phyloP scores from a whole-genome alignment of 257 asterid species.

The Solanum paucissectum region DNA sequence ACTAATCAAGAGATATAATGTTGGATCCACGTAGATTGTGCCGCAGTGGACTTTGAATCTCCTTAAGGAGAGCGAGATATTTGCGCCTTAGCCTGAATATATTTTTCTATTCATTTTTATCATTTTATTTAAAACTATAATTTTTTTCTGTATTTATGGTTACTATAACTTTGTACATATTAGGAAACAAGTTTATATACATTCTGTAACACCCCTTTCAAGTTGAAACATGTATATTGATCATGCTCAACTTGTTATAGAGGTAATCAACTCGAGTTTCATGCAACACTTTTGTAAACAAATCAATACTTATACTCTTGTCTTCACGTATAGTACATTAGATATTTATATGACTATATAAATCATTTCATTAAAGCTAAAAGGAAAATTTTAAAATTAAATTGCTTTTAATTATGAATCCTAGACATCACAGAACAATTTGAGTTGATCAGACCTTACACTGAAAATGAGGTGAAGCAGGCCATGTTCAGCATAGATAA shows the following conservation, averaged over 20 bases:
- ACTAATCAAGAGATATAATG: background rate
- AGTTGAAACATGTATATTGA: background rate
- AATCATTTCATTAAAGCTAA: background rate
- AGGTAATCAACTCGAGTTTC: background rate
- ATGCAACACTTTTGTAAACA: background rate
- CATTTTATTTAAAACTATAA: background rate
- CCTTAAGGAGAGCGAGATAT: background rate
- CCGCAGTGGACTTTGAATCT: background rate
- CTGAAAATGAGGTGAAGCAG: no score
- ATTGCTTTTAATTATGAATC: background rate
- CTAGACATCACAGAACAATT: no score
- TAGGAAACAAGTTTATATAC: background rate
- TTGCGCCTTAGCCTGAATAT: background rate
- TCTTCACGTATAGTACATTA: background rate
- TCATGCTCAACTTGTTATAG: background rate
- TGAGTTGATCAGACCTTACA: no score
- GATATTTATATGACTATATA: background rate
- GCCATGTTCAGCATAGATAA: no score
- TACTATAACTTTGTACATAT: background rate
- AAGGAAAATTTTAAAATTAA: background rate
- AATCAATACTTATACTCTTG: background rate
- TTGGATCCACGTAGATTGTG: background rate
- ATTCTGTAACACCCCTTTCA: background rate
- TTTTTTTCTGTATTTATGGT: background rate
- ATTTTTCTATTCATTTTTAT: background rate